Evolutionary conservation across 495 filamentous ascomycete genomes (phyloP).

Genomic region (Penicillium egyptiacum): DNA sequence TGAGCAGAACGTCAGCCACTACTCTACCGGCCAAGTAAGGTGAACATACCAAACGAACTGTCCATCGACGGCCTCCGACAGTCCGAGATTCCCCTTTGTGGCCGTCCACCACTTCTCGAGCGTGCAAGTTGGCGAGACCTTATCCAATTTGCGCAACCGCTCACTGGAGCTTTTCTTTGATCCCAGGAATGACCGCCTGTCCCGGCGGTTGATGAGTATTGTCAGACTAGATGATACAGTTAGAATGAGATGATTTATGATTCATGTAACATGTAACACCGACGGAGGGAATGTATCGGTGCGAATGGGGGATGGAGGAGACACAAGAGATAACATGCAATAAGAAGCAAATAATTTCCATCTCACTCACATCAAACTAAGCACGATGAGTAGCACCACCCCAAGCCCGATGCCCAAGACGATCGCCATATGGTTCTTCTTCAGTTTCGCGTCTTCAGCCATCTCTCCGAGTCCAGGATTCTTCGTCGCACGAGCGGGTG

Average conservation of each 20-base stretch:
- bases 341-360: background rate
- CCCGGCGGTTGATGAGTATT: slow-evolving; percentile 40
- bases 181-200: slow-evolving; percentile 26
- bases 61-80: slow-evolving; percentile 39
- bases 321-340: background rate
- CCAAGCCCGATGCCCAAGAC: slow-evolving; percentile 44
- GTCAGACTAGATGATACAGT: slow-evolving; percentile 30
- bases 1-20: slow-evolving; percentile 14
- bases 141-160: slow-evolving; percentile 42
- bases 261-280: slow-evolving; percentile 13
- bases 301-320: background rate
- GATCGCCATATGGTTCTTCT: slow-evolving; percentile 39
- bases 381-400: slow-evolving; percentile 36
- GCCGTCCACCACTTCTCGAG: slow-evolving; percentile 47
- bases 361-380: slow-evolving; percentile 39
- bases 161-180: slow-evolving; percentile 33
- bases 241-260: background rate
- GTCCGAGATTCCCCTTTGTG: slow-evolving; percentile 37
- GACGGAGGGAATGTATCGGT: slow-evolving; percentile 9
- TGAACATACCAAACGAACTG: slow-evolving; percentile 45
- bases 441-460: slow-evolving; percentile 22
- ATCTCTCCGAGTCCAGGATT: slow-evolving; percentile 12
- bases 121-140: slow-evolving; percentile 40
- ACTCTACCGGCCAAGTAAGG: background rate
- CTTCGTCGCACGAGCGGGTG: slow-evolving; percentile 13